A percentile compares a stretch with the other conserved stretches of the same genome.
Evolutionary conservation across 441 rosid species (phyloP).

Genomic region (Omphalea diandra): DNA sequence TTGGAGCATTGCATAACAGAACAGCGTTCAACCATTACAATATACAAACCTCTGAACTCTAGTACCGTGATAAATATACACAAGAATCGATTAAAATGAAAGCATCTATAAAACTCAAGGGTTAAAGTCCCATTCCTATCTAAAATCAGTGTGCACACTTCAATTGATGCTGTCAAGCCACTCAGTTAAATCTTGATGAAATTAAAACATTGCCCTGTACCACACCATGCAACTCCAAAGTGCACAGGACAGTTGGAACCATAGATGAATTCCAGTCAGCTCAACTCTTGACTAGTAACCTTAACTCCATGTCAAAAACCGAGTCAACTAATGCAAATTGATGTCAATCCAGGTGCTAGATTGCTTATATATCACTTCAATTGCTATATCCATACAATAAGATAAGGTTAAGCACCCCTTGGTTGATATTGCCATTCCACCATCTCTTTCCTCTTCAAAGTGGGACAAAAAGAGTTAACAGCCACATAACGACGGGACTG

Average conservation of each 20-base stretch:
- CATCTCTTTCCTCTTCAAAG: background rate
- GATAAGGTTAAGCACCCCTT: slow-evolving; percentile 8
- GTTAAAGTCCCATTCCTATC: background rate
- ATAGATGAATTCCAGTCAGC: background rate
- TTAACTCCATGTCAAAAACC: background rate
- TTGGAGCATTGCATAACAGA: no score
- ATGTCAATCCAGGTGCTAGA: background rate
- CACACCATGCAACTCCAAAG: slow-evolving; percentile 13
- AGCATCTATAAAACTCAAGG: background rate
- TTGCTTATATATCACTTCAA: background rate
- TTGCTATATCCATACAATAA: background rate
- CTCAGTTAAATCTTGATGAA: background rate
- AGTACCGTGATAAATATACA: background rate
- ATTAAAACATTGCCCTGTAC: background rate
- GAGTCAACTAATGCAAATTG: background rate
- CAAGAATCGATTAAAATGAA: background rate
- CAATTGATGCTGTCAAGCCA: background rate
- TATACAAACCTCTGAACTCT: background rate
- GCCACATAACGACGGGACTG: background rate
- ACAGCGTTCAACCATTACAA: slow-evolving; percentile 5
- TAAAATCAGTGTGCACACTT: background rate
- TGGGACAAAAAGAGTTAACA: background rate
- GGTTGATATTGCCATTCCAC: background rate
- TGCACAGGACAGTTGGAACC: background rate
- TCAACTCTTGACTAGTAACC: background rate